A percentile compares a stretch with the other conserved stretches of the same genome.
Conservation (phyloP, 2,329 filamentous ascomycete species). For the Ustulina deusta region DNA sequence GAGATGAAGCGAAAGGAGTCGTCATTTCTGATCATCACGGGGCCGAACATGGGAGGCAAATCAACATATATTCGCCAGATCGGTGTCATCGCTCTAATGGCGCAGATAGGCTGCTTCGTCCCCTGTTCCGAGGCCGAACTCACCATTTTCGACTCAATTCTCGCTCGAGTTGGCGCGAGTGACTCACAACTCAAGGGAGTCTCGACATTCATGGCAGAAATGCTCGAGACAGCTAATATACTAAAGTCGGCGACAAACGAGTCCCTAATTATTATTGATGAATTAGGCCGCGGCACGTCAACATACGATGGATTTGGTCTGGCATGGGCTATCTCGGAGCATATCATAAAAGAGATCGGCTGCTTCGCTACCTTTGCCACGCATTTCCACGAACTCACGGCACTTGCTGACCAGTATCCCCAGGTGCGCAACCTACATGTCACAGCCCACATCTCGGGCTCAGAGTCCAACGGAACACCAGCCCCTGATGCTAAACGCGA, state of each 20-base stretch:
- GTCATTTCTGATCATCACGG: slow-evolving; percentile 95
- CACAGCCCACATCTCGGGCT: slow-evolving; percentile 83
- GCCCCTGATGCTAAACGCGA: slow-evolving; percentile 72
- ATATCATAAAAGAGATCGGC: slow-evolving; percentile 94
- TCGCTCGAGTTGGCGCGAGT: slow-evolving; percentile 93
- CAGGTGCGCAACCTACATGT: slow-evolving; percentile 96
- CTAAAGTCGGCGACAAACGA: slow-evolving; percentile 96
- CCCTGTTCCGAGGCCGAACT: slow-evolving; percentile 91
- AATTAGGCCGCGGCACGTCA: slow-evolving; percentile 94
- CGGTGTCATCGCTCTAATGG: slow-evolving; percentile 96
- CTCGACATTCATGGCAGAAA: slow-evolving; percentile 99
- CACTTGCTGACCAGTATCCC: slow-evolving; percentile 84
- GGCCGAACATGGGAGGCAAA: slow-evolving; percentile 99
- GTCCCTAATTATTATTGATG: slow-evolving; percentile 98
- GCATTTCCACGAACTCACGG: slow-evolving; percentile 97
- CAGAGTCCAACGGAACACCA: slow-evolving; percentile 52
- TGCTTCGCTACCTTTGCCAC: slow-evolving; percentile 97
- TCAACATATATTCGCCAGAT: slow-evolving; percentile 98
- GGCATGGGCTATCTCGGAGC: slow-evolving; percentile 99
- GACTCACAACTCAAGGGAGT: slow-evolving; percentile 98
- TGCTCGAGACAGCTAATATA: slow-evolving; percentile 98
- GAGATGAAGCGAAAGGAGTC: slow-evolving; percentile 80
- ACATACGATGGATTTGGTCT: slow-evolving; percentile 98
- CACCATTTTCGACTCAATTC: slow-evolving; percentile 95
- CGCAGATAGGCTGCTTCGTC: slow-evolving; percentile 95